Percentiles rank a stretch among this genome's conserved stretches.
Evolutionary conservation across 306 rosid species (phyloP).

Genomic region (Mimosa bimucronata): DNA sequence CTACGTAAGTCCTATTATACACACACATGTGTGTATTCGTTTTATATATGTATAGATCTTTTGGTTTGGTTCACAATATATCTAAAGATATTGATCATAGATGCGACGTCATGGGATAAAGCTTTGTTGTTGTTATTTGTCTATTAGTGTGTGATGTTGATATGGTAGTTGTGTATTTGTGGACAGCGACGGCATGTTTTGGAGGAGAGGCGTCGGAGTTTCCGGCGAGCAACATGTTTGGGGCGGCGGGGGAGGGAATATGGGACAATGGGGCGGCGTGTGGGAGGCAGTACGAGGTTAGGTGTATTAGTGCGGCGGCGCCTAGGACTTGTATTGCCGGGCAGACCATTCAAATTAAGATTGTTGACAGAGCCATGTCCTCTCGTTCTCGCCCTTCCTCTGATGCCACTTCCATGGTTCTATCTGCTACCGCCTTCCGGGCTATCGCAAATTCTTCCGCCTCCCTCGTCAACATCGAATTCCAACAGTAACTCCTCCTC

Average conservation of each 20-base stretch:
- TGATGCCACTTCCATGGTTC: constrained; percentile 50
- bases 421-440: constrained; percentile 61
- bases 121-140: background rate
- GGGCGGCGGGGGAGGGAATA: constrained; percentile 75
- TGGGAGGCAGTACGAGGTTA: constrained; percentile 68
- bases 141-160: background rate
- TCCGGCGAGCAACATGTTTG: constrained; percentile 69
- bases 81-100: no score
- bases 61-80: no score
- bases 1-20: constrained; percentile 26
- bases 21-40: background rate
- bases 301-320: constrained; percentile 65
- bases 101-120: no score
- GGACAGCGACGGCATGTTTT: constrained; percentile 63
- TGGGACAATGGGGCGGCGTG: constrained; percentile 97
- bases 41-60: no score
- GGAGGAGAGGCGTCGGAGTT: constrained; percentile 51
- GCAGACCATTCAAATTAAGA: constrained; percentile 58
- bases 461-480: constrained; percentile 61
- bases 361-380: constrained; percentile 65
- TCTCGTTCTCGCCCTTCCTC: constrained; percentile 52
- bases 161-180: background rate
- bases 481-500: constrained; percentile 43
- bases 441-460: constrained; percentile 57
- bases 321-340: constrained; percentile 57